Evolutionary conservation across 495 filamentous ascomycete species (phyloP).

Genomic region (Podospora comata): DNA sequence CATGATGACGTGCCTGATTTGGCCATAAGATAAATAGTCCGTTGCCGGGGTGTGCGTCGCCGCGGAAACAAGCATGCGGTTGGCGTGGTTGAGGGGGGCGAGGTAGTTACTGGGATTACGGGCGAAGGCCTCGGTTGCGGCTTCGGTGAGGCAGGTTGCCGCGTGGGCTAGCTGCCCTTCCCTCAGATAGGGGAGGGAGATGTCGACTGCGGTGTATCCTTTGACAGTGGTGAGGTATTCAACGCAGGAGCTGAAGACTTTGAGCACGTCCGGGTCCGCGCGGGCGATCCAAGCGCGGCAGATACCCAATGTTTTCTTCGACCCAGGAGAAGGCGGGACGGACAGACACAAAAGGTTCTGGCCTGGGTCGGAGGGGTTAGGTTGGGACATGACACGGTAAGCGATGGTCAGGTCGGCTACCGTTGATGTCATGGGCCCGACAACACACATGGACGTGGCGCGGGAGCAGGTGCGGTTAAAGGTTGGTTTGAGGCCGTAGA

Average conservation of each 20-base stretch:
- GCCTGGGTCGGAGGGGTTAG: conserved; percentile 53
- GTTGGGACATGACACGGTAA: conserved; percentile 70
- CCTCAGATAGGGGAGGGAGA: conserved; percentile 70
- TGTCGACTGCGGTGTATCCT: conserved; percentile 67
- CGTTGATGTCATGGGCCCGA: conserved; percentile 73
- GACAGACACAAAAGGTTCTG: conserved; percentile 41
- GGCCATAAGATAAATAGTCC: conserved; percentile 72
- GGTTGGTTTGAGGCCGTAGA: conserved; percentile 84
- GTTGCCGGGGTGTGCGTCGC: conserved; percentile 59
- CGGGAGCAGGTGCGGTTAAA: conserved; percentile 64
- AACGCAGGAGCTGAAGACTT: conserved; percentile 58
- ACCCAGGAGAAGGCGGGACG: conserved; percentile 38
- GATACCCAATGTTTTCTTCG: conserved; percentile 61
- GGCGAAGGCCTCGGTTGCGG: conserved; percentile 40
- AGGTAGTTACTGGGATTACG: conserved; percentile 28
- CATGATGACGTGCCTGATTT: conserved; percentile 77
- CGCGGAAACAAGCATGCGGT: conserved; percentile 67
- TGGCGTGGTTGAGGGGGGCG: conserved; percentile 59
- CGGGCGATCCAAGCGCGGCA: conserved; percentile 71
- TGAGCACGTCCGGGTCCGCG: conserved; percentile 60
- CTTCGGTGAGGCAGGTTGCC: conserved; percentile 74
- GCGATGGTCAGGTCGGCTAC: conserved; percentile 80
- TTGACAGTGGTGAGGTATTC: conserved; percentile 55
- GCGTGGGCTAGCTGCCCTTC: conserved; percentile 76
- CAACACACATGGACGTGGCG: conserved; percentile 61